Evolutionary conservation across 768 basidiomycete species (phyloP).

Genomic region (Boletus tomentosulus): DNA sequence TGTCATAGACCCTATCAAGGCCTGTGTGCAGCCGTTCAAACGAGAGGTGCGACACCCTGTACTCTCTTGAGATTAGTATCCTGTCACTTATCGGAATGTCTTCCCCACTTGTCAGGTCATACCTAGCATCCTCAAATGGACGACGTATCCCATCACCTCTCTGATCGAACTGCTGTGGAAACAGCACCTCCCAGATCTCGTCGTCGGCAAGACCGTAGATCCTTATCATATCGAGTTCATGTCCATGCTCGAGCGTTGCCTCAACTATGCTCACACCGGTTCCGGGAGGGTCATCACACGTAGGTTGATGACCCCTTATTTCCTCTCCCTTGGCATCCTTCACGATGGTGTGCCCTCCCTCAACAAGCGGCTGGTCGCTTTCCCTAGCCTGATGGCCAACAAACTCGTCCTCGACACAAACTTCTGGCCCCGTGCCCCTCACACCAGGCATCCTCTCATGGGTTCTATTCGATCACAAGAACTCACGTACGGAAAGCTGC

Average conservation of each 20-base stretch:
- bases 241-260: conserved; percentile 2
- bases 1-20: conserved; percentile 1
- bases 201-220: background rate
- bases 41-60: background rate
- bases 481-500: no score
- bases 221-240: conserved; percentile 3
- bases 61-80: no score
- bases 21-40: background rate
- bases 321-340: background rate
- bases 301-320: background rate
- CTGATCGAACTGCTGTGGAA: background rate
- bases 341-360: background rate
- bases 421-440: no score
- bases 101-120: conserved; percentile 1
- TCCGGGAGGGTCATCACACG: background rate
- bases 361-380: background rate
- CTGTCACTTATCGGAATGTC: no score
- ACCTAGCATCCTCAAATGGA: conserved; percentile 3
- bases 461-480: no score
- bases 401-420: no score
- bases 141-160: background rate
- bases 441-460: no score
- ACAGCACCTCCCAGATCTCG: background rate
- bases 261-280: conserved; percentile 7
- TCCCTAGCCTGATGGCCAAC: no score